Evolutionary conservation across 805 yeast genomes (phyloP), one percentile per base, ranked within the genome.

Genomic region (Candida parachauliodes): DNA sequence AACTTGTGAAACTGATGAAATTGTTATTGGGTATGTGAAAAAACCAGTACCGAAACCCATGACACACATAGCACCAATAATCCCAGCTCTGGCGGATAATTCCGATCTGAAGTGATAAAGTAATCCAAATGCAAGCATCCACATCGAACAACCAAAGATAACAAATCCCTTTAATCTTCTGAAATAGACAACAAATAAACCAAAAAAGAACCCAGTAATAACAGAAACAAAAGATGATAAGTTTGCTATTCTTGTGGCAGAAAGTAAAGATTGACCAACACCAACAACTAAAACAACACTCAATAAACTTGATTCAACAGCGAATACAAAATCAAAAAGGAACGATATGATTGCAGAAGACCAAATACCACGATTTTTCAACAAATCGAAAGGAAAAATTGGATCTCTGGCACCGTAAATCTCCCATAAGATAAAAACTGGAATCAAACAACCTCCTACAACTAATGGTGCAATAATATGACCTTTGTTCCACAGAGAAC

Each of bases 11-110:
- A 85, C 66, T 44, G 78, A 71, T 29, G 83, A 71, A 5, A 77
- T 77, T 52, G 78, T 83, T 8, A 79, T 68, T 4, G 83, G 70
- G 49, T 79, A 80, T 11, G 83, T 77, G 65, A 81, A 79, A 56
- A 82, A 75, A 12, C 86, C 86, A 30, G 85, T 85, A 49, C 87
- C 88, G 41, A 83, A 71, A 47, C 89, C 89, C 46, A 80, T 57
- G 14, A 83, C 52, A 52, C 81, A 74, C 46, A 77, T 67, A 5
- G 81, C 75, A 11, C 82, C 88, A 54, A 83, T 76, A 39, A 82
- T 66, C 46, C 88, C 88, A 31, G 54, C 55, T 44, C 50, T 55
- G 15, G 51, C 68, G 29, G 59, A 53, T 28, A 60, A 57, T 38
- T 59, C 67, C 29, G 79, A 78, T 54, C 88, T 69, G 62, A 52